Conservation (phyloP, 164 flowering plant species). For the Nymphaea colorata region DNA sequence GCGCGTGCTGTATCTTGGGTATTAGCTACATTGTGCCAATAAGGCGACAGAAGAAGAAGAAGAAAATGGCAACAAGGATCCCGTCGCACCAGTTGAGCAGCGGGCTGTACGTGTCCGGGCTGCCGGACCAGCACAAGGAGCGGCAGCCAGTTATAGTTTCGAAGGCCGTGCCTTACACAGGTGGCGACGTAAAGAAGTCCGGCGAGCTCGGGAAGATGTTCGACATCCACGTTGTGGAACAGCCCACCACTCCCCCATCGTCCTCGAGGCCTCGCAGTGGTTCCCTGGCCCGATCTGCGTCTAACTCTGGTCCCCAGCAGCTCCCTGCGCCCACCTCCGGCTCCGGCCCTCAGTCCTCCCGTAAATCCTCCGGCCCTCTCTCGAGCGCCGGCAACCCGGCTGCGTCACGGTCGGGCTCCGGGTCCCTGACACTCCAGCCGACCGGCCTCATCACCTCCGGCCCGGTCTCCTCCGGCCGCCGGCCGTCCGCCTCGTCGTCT, state of each 20-base stretch:
- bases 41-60: background rate
- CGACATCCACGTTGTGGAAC: slow-evolving; percentile 36
- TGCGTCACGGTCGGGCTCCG: slow-evolving; percentile 18
- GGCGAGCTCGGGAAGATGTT: slow-evolving; percentile 96
- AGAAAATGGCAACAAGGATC: slow-evolving; percentile 41
- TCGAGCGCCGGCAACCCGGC: slow-evolving; percentile 13
- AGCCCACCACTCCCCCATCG: slow-evolving; percentile 15
- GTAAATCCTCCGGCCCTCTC: background rate
- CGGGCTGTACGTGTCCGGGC: slow-evolving; percentile 70
- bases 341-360: slow-evolving; percentile 24
- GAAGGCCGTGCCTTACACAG: slow-evolving; percentile 64
- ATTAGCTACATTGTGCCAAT: background rate
- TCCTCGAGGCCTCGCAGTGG: slow-evolving; percentile 15
- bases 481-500: slow-evolving; percentile 3
- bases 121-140: slow-evolving; percentile 47
- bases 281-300: slow-evolving; percentile 37
- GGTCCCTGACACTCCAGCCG: slow-evolving; percentile 17
- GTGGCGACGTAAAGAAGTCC: slow-evolving; percentile 75
- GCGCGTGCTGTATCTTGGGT: no score
- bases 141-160: slow-evolving; percentile 49
- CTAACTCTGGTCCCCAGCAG: slow-evolving; percentile 42
- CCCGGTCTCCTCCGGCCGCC: slow-evolving; percentile 16
- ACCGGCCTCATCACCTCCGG: slow-evolving; percentile 41
- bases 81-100: slow-evolving; percentile 66
- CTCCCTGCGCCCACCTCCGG: slow-evolving; percentile 11